phyloP scores from a whole-genome alignment of 805 yeast species.

The Dipodascus albidus region DNA sequence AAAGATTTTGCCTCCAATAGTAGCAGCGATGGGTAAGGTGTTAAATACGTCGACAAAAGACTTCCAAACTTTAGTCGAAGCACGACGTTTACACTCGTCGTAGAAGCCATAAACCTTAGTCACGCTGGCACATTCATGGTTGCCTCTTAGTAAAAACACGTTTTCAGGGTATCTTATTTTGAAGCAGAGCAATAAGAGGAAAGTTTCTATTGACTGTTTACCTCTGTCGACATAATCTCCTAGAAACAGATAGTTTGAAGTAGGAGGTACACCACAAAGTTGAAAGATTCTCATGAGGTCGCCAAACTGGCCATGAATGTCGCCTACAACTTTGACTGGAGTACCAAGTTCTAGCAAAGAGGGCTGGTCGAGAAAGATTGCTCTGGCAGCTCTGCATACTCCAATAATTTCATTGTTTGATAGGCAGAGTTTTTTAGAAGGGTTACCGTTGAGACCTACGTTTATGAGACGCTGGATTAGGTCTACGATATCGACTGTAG shows the following conservation, averaged over 20 bases:
- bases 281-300: conserved; percentile 91
- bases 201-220: conserved; percentile 92
- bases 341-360: conserved; percentile 92
- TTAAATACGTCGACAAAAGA: conserved; percentile 97
- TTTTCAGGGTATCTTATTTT: conserved; percentile 97
- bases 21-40: conserved; percentile 97
- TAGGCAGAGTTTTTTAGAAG: conserved; percentile 79
- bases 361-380: conserved; percentile 95
- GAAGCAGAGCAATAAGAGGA: conserved; percentile 86
- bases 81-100: conserved; percentile 94
- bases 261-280: conserved; percentile 99
- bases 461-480: conserved; percentile 82
- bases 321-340: conserved; percentile 94
- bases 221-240: conserved; percentile 99
- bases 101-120: conserved; percentile 96
- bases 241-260: conserved; percentile 86
- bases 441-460: conserved; percentile 92
- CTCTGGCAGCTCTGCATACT: conserved; percentile 86
- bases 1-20: conserved; percentile 93
- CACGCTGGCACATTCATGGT: conserved; percentile 97
- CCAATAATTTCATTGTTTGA: conserved; percentile 82
- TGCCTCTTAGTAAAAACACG: conserved; percentile 92
- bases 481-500: conserved; percentile 58
- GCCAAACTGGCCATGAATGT: conserved; percentile 96
- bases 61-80: conserved; percentile 97